Evolutionary conservation across 2,329 filamentous ascomycete species (phyloP).

Genomic region (Xylaria sp.): DNA sequence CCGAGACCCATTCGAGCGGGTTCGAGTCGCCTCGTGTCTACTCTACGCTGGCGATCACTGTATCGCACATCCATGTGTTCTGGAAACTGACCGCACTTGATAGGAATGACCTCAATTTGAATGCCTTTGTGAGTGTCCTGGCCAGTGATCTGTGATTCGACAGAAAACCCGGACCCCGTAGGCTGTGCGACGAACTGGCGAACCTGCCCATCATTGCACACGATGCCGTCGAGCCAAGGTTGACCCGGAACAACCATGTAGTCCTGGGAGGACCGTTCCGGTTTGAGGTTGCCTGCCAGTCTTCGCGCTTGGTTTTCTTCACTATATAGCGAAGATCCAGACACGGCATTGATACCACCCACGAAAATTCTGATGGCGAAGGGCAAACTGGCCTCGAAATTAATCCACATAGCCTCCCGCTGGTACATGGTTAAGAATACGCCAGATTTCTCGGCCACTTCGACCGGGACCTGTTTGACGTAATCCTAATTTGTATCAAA

Average conservation of each 20-base stretch:
- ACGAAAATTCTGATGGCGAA: slow-evolving; percentile 44
- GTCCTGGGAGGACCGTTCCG: slow-evolving; percentile 27
- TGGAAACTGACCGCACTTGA: slow-evolving; percentile 1
- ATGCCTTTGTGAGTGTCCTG: slow-evolving; percentile 47
- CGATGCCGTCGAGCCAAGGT: slow-evolving; percentile 47
- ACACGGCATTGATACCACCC: slow-evolving; percentile 46
- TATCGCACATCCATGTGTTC: background rate
- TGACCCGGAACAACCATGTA: slow-evolving; percentile 45
- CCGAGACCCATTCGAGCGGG: background rate
- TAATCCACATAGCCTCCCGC: slow-evolving; percentile 47
- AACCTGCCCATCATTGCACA: slow-evolving; percentile 42
- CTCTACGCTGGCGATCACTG: no score
- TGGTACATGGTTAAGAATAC: slow-evolving; percentile 28
- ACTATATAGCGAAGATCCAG: slow-evolving; percentile 29
- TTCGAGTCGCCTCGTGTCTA: background rate
- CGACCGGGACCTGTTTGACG: background rate
- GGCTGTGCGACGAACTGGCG: slow-evolving; percentile 55
- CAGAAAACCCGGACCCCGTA: slow-evolving; percentile 46
- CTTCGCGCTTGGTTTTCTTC: background rate
- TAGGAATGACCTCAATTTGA: slow-evolving; percentile 49
- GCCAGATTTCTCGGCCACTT: slow-evolving; percentile 1
- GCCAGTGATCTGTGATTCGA: slow-evolving; percentile 52
- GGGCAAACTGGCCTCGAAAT: slow-evolving; percentile 39
- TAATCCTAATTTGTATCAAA: background rate
- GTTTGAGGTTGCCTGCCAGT: slow-evolving; percentile 11